Evolutionary conservation across 495 filamentous ascomycete genomes (phyloP).

Genomic region (Hypoxylon perforatum): DNA sequence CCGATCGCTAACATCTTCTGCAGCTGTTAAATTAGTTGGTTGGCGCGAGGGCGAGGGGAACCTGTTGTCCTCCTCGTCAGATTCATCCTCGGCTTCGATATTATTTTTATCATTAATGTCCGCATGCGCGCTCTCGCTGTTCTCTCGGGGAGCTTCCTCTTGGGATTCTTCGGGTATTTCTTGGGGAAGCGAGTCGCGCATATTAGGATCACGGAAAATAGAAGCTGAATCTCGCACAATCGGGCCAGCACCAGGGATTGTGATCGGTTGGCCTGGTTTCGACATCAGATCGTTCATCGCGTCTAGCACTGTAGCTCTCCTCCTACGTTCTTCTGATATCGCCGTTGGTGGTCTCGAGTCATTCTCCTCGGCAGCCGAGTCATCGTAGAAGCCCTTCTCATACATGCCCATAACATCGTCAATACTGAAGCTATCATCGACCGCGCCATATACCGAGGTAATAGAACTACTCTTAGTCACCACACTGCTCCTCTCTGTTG

Average conservation of each 20-base stretch:
- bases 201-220: constrained; percentile 50
- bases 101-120: constrained; percentile 29
- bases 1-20: constrained; percentile 54
- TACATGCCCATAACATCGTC: constrained; percentile 97
- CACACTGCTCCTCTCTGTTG: constrained; percentile 84
- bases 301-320: constrained; percentile 54
- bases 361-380: constrained; percentile 55
- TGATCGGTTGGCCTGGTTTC: constrained; percentile 34
- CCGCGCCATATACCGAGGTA: constrained; percentile 69
- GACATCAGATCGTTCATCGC: constrained; percentile 56
- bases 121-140: constrained; percentile 18
- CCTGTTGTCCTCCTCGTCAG: constrained; percentile 39
- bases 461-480: constrained; percentile 82
- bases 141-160: neutral
- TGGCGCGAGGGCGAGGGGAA: constrained; percentile 36
- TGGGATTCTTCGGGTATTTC: constrained; percentile 47
- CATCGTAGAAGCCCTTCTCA: constrained; percentile 80
- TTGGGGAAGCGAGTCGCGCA: constrained; percentile 45
- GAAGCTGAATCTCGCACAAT: constrained; percentile 51
- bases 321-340: constrained; percentile 50
- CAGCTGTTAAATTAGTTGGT: constrained; percentile 34
- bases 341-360: constrained; percentile 44
- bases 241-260: constrained; percentile 32
- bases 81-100: constrained; percentile 36
- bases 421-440: constrained; percentile 81